Conservation (phyloP, 2,329 filamentous ascomycete genomes). For the Tolypocladium amazonense region DNA sequence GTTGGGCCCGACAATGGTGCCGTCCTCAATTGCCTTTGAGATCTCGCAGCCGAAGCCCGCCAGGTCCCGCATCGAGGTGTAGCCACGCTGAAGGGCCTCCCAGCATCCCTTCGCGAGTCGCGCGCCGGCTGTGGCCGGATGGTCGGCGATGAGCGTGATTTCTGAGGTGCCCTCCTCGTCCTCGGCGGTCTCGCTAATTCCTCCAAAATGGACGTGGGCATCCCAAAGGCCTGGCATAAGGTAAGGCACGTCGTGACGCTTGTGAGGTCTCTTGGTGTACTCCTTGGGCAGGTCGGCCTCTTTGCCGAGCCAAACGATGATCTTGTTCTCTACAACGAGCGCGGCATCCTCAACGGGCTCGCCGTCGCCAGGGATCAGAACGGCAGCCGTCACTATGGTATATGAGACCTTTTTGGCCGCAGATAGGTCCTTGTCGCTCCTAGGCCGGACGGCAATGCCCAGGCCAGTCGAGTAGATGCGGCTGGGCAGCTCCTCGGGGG, state of each 20-base stretch:
- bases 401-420: conserved; percentile 14
- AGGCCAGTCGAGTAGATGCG: conserved; percentile 17
- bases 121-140: conserved; percentile 21
- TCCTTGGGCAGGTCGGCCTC: conserved; percentile 15
- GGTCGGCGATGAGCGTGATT: conserved; percentile 13
- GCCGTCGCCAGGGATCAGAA: conserved; percentile 26
- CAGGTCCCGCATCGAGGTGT: conserved; percentile 38
- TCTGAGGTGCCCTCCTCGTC: conserved; percentile 11
- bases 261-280: conserved; percentile 17
- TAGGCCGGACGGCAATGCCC: conserved; percentile 13
- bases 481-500: not conserved
- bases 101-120: conserved; percentile 28
- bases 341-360: conserved; percentile 18
- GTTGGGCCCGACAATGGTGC: conserved; percentile 32
- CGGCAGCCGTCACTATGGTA: conserved; percentile 20
- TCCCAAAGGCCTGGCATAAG: conserved; percentile 44
- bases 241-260: conserved; percentile 22
- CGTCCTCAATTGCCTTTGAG: conserved; percentile 28
- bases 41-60: conserved; percentile 34
- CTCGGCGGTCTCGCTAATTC: conserved; percentile 12
- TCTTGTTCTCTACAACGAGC: conserved; percentile 22
- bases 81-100: conserved; percentile 31
- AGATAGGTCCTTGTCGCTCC: not conserved
- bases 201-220: conserved; percentile 35
- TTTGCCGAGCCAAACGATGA: conserved; percentile 26